A percentile compares a stretch with the other conserved stretches of the same genome.
These are phyloP conservation scores for Casaregolazyma lundiana DNA, from an alignment of 1,139 yeast species.

Conservation along the genomic window DNA sequence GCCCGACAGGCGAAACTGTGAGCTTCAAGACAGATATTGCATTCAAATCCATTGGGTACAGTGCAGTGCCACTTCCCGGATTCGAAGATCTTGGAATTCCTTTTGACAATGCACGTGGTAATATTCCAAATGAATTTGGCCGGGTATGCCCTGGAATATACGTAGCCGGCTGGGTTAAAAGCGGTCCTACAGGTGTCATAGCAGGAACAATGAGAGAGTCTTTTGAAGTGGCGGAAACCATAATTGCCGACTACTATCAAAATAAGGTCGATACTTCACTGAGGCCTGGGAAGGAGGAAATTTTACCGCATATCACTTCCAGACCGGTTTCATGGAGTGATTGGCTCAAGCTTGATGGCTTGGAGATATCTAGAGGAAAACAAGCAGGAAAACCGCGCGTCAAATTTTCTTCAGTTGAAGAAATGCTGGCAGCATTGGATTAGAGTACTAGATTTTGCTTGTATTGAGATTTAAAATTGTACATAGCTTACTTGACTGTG, in stretches of 20 bases:
- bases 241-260: constrained; percentile 45
- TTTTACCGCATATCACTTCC: constrained; percentile 31
- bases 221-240: constrained; percentile 65
- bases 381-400: constrained; percentile 49
- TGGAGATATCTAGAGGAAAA: constrained; percentile 50
- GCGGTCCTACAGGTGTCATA: constrained; percentile 87
- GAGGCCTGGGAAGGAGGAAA: constrained; percentile 34
- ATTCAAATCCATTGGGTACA: constrained; percentile 80
- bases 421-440: constrained; percentile 44
- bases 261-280: constrained; percentile 18
- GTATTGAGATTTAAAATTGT: background rate
- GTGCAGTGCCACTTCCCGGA: constrained; percentile 60
- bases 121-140: constrained; percentile 59
- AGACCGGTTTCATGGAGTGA: constrained; percentile 58
- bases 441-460: too few relatives aligned
- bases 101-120: constrained; percentile 51
- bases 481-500: too few relatives aligned
- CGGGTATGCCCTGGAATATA: constrained; percentile 58
- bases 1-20: constrained; percentile 40
- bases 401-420: constrained; percentile 48
- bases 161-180: constrained; percentile 89
- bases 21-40: constrained; percentile 58
- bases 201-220: constrained; percentile 89
- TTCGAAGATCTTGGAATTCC: constrained; percentile 46
- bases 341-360: constrained; percentile 59